Conservation (phyloP, 768 basidiomycete species). For the Strobilomyces dryophilus region DNA sequence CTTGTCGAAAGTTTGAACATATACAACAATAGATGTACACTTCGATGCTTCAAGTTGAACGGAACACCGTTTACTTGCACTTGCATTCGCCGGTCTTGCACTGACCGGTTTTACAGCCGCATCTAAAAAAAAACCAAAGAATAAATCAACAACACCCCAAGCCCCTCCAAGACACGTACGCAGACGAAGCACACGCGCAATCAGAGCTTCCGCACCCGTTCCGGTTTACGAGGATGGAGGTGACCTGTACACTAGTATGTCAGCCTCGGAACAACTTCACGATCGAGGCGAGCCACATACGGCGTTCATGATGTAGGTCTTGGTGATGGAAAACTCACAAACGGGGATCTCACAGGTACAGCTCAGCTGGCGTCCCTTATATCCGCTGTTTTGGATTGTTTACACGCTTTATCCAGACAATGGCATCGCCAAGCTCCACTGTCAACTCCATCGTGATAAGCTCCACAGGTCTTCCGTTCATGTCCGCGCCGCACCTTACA, state of each 20-base stretch:
- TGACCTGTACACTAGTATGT: background rate
- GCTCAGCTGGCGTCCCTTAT: background rate
- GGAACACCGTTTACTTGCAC: background rate
- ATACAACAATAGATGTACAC: background rate
- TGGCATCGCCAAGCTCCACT: too few relatives aligned
- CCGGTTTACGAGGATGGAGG: constrained; percentile 7
- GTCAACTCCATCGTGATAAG: too few relatives aligned
- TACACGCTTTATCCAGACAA: background rate
- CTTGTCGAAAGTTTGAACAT: too few relatives aligned
- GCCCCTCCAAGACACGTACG: background rate
- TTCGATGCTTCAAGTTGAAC: background rate
- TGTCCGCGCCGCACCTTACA: background rate
- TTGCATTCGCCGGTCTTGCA: constrained; percentile 3
- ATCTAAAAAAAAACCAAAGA: background rate
- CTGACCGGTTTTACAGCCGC: constrained; percentile 1
- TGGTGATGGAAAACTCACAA: background rate
- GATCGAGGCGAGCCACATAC: background rate
- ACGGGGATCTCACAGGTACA: background rate
- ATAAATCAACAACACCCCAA: background rate
- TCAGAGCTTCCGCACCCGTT: background rate
- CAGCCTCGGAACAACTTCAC: background rate
- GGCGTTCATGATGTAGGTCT: constrained; percentile 5
- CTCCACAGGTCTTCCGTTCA: background rate
- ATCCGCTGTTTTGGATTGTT: background rate
- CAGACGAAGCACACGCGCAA: background rate